These are phyloP conservation scores for Stenocarpella maydis DNA, from an alignment of 2,329 filamentous ascomycete species.

Conservation along the genomic window DNA sequence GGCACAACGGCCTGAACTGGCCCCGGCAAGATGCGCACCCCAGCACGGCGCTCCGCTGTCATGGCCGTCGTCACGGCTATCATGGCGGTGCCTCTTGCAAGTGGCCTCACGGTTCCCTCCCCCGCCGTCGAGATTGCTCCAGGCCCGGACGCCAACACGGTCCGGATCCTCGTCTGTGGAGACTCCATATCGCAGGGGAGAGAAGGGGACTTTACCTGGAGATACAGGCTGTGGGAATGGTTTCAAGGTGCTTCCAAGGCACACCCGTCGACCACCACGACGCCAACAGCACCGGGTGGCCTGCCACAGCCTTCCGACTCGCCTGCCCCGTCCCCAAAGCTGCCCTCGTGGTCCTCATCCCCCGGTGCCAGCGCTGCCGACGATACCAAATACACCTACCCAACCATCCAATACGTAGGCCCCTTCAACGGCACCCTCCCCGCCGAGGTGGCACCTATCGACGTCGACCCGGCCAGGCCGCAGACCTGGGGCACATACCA, in stretches of 20 bases:
- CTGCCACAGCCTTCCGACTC: too few species aligned
- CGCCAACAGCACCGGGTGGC: conserved; percentile 27
- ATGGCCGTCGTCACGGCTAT: background rate
- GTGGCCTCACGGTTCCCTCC: background rate
- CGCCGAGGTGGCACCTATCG: background rate
- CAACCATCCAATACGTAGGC: conserved; percentile 43
- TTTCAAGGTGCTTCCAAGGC: conserved; percentile 38
- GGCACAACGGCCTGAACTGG: too few species aligned
- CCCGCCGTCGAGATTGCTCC: background rate
- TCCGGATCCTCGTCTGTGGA: conserved; percentile 47
- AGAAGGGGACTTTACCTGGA: conserved; percentile 53
- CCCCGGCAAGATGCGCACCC: conserved; percentile 19
- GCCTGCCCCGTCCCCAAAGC: too few species aligned
- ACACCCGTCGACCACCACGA: background rate
- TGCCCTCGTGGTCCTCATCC: background rate
- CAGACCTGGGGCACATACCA: conserved; percentile 32
- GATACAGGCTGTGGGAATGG: conserved; percentile 53
- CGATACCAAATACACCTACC: background rate
- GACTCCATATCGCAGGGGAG: conserved; percentile 50
- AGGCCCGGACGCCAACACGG: background rate
- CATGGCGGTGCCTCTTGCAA: background rate
- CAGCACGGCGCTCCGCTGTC: conserved; percentile 11
- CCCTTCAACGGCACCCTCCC: conserved; percentile 47
- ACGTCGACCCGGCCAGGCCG: conserved; percentile 24
- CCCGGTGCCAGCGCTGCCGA: background rate